These are phyloP conservation scores for Paramecium sexaurelia DNA, from an alignment of 73 alveolate species.

Conservation along the genomic window DNA sequence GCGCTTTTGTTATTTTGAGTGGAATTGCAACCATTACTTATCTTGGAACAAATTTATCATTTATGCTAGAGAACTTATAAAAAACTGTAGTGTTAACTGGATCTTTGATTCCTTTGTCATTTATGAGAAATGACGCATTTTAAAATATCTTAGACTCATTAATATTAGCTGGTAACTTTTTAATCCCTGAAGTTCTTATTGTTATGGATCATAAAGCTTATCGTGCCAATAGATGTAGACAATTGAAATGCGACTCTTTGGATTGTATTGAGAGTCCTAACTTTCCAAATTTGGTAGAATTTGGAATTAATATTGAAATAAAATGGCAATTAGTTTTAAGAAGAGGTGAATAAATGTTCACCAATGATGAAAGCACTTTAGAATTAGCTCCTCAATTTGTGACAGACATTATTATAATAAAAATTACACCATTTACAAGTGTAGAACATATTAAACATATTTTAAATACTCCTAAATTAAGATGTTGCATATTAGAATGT, in stretches of 20 bases:
- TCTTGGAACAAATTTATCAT: constrained; percentile 62
- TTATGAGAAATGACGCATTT: constrained; percentile 73
- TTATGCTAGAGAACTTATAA: constrained; percentile 69
- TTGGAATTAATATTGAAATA: constrained; percentile 63
- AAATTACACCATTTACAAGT: constrained; percentile 51
- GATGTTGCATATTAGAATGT: constrained; percentile 57
- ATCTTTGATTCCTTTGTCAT: constrained; percentile 71
- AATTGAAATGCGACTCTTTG: constrained; percentile 26
- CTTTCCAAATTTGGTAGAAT: constrained; percentile 63
- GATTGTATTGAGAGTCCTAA: constrained; percentile 66
- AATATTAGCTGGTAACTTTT: constrained; percentile 65
- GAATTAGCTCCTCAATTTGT: not conserved
- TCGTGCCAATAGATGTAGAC: constrained; percentile 64
- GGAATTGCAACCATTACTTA: constrained; percentile 75
- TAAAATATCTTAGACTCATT: constrained; percentile 58
- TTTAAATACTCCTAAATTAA: constrained; percentile 42
- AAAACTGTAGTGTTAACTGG: constrained; percentile 75
- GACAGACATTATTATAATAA: constrained; percentile 42
- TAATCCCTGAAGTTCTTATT: constrained; percentile 61
- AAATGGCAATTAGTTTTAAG: constrained; percentile 58
- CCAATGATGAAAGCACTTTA: not conserved
- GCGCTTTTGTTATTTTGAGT: constrained; percentile 68
- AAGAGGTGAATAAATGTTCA: constrained; percentile 53
- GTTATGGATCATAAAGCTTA: constrained; percentile 47
- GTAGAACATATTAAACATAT: constrained; percentile 16